Conservation (phyloP, 352 stramenopile species). For the Phytophthora idaei region DNA sequence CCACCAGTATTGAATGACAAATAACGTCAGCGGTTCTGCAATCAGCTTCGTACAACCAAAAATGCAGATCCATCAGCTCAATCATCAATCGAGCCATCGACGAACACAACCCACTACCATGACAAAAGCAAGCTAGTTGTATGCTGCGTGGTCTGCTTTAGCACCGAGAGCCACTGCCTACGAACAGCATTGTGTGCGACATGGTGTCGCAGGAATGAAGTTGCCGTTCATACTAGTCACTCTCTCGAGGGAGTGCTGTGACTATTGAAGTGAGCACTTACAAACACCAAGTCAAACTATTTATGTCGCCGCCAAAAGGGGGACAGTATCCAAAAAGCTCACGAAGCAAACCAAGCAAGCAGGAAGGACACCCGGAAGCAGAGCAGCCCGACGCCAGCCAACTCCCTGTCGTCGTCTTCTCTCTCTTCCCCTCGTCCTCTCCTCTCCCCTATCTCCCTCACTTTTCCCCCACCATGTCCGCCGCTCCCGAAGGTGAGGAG, state of each 20-base stretch:
- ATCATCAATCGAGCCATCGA: neutral
- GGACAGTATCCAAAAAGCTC: slow-evolving; percentile 25
- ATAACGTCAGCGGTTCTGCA: slow-evolving; percentile 16
- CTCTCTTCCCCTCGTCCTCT: slow-evolving; percentile 22
- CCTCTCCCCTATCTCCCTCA: slow-evolving; percentile 2
- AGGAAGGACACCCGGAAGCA: slow-evolving; percentile 28
- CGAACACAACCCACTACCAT: neutral
- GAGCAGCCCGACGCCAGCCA: slow-evolving; percentile 22
- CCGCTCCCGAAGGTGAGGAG: slow-evolving; percentile 30
- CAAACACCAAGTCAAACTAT: slow-evolving; percentile 21
- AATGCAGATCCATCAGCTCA: slow-evolving; percentile 3
- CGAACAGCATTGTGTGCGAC: no score
- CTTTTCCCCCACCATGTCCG: slow-evolving; percentile 31
- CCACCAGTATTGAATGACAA: slow-evolving; percentile 26
- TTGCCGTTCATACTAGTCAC: slow-evolving; percentile 9
- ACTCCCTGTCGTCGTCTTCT: slow-evolving; percentile 13
- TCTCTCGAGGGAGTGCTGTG: slow-evolving; percentile 12
- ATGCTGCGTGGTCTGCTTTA: neutral
- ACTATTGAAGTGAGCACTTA: slow-evolving; percentile 26
- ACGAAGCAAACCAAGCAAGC: slow-evolving; percentile 14
- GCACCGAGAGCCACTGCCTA: no score
- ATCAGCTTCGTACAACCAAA: slow-evolving; percentile 10
- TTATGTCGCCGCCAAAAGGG: slow-evolving; percentile 10
- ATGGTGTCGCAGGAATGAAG: neutral
- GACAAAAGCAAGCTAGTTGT: neutral